Conservation (phyloP, 441 rosid species). For the Erodium trifolium region DNA sequence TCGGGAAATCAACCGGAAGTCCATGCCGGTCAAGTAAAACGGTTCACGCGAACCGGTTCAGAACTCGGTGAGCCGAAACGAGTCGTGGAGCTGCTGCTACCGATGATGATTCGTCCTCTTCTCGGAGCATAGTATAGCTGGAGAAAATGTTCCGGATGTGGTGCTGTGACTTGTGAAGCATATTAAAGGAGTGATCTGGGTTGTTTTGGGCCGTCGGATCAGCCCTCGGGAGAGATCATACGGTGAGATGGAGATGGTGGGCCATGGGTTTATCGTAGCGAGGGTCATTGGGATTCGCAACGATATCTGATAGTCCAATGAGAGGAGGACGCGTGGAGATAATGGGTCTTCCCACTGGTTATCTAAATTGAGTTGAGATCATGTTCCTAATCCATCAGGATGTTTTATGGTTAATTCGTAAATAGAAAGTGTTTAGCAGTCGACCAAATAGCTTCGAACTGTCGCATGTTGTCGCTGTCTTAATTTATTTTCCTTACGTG, state of each 20-base stretch:
- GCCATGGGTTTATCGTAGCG: background rate
- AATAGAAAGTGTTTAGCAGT: background rate
- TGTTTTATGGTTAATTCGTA: background rate
- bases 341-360: slow-evolving; percentile 4
- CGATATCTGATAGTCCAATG: slow-evolving; percentile 19
- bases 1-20: slow-evolving; percentile 34
- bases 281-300: too few relatives aligned
- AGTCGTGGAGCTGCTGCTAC: background rate
- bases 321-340: slow-evolving; percentile 23
- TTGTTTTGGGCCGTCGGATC: background rate
- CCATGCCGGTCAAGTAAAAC: slow-evolving; percentile 22
- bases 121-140: too few relatives aligned
- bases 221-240: background rate
- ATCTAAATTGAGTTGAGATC: background rate
- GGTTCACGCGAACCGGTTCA: background rate
- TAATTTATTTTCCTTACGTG: background rate
- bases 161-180: background rate
- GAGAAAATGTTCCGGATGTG: background rate
- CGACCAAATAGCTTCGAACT: background rate
- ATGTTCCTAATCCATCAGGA: background rate
- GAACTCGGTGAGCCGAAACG: slow-evolving; percentile 6
- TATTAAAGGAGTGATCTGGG: background rate
- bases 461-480: background rate
- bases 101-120: too few relatives aligned
- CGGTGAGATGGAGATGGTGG: background rate